Conservation (phyloP, 2,329 filamentous ascomycete species). For the Xylaria sp. region DNA sequence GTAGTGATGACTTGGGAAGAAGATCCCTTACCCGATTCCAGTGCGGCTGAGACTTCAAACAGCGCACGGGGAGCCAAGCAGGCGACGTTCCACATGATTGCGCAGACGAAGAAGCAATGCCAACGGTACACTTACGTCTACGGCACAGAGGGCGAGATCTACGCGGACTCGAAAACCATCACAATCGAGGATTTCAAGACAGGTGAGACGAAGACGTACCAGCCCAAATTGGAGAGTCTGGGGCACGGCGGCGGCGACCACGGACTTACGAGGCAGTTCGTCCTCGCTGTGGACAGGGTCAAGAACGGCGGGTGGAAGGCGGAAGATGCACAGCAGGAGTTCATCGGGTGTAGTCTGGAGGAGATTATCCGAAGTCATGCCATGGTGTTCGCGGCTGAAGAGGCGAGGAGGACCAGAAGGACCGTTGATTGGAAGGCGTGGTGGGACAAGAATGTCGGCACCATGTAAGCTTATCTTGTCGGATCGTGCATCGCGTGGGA, state of each 20-base stretch:
- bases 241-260: slow-evolving; percentile 81
- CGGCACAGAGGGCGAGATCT: slow-evolving; percentile 85
- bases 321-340: slow-evolving; percentile 76
- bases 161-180: slow-evolving; percentile 84
- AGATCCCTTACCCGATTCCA: slow-evolving; percentile 57
- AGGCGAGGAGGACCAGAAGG: slow-evolving; percentile 75
- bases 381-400: slow-evolving; percentile 93
- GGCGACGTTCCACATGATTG: slow-evolving; percentile 93
- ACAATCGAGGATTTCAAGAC: slow-evolving; percentile 77
- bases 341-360: slow-evolving; percentile 84
- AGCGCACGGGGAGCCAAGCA: slow-evolving; percentile 77
- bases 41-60: slow-evolving; percentile 6
- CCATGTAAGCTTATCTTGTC: slow-evolving; percentile 13
- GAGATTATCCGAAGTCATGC: slow-evolving; percentile 91
- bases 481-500: not conserved
- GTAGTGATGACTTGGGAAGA: slow-evolving; percentile 92
- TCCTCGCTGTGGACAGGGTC: slow-evolving; percentile 82
- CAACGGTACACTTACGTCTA: slow-evolving; percentile 87
- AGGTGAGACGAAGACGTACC: slow-evolving; percentile 64
- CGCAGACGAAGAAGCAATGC: slow-evolving; percentile 87
- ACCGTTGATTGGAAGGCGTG: slow-evolving; percentile 81
- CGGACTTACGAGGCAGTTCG: slow-evolving; percentile 83
- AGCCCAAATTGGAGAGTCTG: slow-evolving; percentile 69
- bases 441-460: slow-evolving; percentile 71
- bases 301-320: slow-evolving; percentile 76